A percentile compares a stretch with the other conserved stretches of the same genome.
These are phyloP conservation scores for Ampelocalamus luodianensis DNA, from an alignment of 176 grass and related monocot genomes.

Conservation along the genomic window DNA sequence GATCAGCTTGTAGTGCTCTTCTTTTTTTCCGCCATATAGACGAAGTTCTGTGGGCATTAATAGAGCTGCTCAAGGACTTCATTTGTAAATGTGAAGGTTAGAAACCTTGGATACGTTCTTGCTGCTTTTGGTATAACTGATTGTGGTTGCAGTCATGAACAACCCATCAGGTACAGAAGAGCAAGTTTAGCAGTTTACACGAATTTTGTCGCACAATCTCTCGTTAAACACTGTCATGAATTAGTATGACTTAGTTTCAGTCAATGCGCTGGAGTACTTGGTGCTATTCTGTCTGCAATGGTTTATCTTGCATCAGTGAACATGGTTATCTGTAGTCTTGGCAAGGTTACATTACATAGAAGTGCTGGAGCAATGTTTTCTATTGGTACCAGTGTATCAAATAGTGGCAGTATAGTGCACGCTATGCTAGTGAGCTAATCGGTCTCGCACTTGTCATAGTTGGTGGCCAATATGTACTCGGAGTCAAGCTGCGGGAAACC, in stretches of 20 bases:
- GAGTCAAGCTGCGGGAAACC: no score
- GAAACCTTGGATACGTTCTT: conserved; percentile 39
- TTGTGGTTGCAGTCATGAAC: conserved; percentile 37
- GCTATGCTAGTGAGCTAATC: neutral
- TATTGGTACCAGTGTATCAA: neutral
- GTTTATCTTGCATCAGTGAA: neutral
- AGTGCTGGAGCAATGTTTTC: neutral
- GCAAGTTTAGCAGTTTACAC: conserved; percentile 12
- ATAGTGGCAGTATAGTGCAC: neutral
- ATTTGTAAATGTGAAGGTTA: conserved; percentile 48
- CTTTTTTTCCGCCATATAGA: conserved; percentile 34
- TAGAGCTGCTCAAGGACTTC: conserved; percentile 36
- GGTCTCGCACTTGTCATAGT: neutral
- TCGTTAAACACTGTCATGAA: neutral
- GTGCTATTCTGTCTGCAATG: neutral
- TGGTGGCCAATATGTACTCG: neutral
- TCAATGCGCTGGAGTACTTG: neutral
- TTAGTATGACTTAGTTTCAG: neutral
- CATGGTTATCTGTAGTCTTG: neutral
- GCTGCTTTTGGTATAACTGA: conserved; percentile 26
- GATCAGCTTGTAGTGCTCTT: conserved; percentile 24
- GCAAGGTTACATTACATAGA: neutral
- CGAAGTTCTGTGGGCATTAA: conserved; percentile 16
- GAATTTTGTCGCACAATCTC: conserved; percentile 39
- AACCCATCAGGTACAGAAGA: conserved; percentile 34